Conservation (phyloP, 2,329 filamentous ascomycete genomes). For the Aspergillus neotritici region DNA sequence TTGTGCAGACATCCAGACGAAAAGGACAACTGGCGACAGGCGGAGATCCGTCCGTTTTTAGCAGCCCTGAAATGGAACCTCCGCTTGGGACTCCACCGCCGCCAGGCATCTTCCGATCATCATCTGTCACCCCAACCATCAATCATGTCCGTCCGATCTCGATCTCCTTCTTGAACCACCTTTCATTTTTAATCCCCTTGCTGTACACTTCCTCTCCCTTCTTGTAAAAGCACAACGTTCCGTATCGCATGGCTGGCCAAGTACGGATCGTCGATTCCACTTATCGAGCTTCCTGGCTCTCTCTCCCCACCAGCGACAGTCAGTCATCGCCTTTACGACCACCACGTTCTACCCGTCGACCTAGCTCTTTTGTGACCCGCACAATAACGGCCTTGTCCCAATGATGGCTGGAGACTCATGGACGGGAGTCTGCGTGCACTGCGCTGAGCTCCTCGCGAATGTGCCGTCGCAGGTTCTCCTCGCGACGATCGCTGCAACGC, state of each 20-base stretch:
- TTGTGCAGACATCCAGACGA: no score
- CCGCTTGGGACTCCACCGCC: no score
- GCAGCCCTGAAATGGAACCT: no score
- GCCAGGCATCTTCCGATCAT: no score
- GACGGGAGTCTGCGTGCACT: conserved; percentile 28
- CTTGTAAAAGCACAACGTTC: conserved; percentile 5
- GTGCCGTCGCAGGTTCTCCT: conserved; percentile 28
- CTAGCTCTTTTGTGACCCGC: neutral
- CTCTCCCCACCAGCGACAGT: neutral
- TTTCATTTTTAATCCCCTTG: conserved; percentile 9
- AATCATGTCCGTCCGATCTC: no score
- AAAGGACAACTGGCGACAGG: no score
- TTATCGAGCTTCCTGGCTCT: conserved; percentile 12
- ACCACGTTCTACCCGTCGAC: conserved; percentile 7
- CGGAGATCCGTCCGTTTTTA: no score
- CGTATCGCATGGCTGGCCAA: conserved; percentile 23
- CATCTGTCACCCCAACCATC: no score
- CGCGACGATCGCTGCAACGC: conserved; percentile 23
- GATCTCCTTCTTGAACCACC: no score
- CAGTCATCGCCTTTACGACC: conserved; percentile 7
- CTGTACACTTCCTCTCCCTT: conserved; percentile 8
- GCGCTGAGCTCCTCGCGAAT: conserved; percentile 23
- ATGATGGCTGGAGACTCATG: conserved; percentile 26
- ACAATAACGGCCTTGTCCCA: neutral
- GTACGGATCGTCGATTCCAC: conserved; percentile 15